Base-by-base conservation (phyloP, 441 rosid genomes). In the Brassica balearica region DNA sequence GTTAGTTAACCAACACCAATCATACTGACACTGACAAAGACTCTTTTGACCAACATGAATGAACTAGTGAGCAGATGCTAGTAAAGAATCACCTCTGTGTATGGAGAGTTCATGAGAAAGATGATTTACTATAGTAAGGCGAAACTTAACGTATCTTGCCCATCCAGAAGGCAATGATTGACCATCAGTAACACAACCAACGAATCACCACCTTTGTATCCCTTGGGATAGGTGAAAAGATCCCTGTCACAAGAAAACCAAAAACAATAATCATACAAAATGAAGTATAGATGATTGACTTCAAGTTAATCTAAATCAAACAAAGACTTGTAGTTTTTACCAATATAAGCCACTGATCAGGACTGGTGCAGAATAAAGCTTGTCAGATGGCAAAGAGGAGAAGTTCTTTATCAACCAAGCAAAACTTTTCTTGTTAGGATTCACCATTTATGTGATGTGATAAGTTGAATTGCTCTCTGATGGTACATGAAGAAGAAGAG, bases 391-490 rank as follows among this genome's bases (percentile, higher is more conserved):
- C 83, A 89, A 74, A 72, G 87, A 82, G 64, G 90, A 38, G 71
- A 89, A 89, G 46, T 88, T 82, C 38, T 86, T 84, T 15, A 91
- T 87, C 8, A 77, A 77, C 93, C 95, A 91, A n/a, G 85, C 76
- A 82, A 87, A 84, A 71, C 84, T 88, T 20, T 9, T 70, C 60
- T 71, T 58, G 25, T 0, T 53, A 6, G 1, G 22, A 53, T 53
- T 53, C 22, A 6, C 72, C 81, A 77, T 77, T 56, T 36, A 41
- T 48, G 59, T 53, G 59, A 2, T 51, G 58, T 51, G 58, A 51
- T 51, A n/a, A 43, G 51, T 43, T n/a, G 56, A 46, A 46, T 11
- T 46, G 34, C 4, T 32, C 36, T 32, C 36, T 32, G 41, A 8
- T 34, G 41, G 41, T 34, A 58, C 27, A 58, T n/a, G 41, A 43